A percentile compares a stretch with the other conserved stretches of the same genome.
phyloP scores from a whole-genome alignment of 768 basidiomycete species.

The Coprinellus aureogranulatus region DNA sequence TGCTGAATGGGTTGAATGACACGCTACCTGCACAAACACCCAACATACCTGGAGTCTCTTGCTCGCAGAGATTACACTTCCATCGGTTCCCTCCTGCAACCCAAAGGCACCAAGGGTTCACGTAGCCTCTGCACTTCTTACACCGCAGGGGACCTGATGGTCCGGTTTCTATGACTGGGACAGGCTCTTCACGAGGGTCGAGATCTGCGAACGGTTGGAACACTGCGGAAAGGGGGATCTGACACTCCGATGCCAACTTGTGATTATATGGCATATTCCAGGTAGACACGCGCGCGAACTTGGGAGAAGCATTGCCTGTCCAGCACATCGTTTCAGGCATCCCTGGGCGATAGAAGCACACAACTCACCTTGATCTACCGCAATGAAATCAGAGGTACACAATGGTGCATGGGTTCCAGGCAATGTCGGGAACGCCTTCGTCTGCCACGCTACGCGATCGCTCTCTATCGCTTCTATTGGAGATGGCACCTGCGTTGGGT shows the following conservation, averaged over 20 bases:
- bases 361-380: slow-evolving; percentile 80
- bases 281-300: slow-evolving; percentile 84
- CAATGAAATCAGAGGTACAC: slow-evolving; percentile 81
- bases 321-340: no score
- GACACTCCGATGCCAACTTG: slow-evolving; percentile 75
- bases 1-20: slow-evolving; percentile 9
- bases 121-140: slow-evolving; percentile 78
- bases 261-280: slow-evolving; percentile 84
- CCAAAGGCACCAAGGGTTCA: slow-evolving; percentile 94
- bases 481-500: slow-evolving; percentile 89
- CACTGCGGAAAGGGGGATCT: slow-evolving; percentile 79
- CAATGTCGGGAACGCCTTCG: slow-evolving; percentile 60
- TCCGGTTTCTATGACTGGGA: slow-evolving; percentile 76
- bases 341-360: background rate
- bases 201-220: slow-evolving; percentile 89
- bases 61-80: slow-evolving; percentile 88
- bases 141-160: slow-evolving; percentile 80
- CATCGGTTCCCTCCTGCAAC: slow-evolving; percentile 78
- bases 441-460: slow-evolving; percentile 79
- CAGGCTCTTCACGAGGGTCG: slow-evolving; percentile 72
- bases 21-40: background rate
- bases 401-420: slow-evolving; percentile 68
- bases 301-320: slow-evolving; percentile 84
- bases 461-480: slow-evolving; percentile 74
- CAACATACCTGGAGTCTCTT: slow-evolving; percentile 77